These are phyloP conservation scores for Fusarium acutatum DNA, from an alignment of 2,329 filamentous ascomycete genomes.

Conservation along the genomic window DNA sequence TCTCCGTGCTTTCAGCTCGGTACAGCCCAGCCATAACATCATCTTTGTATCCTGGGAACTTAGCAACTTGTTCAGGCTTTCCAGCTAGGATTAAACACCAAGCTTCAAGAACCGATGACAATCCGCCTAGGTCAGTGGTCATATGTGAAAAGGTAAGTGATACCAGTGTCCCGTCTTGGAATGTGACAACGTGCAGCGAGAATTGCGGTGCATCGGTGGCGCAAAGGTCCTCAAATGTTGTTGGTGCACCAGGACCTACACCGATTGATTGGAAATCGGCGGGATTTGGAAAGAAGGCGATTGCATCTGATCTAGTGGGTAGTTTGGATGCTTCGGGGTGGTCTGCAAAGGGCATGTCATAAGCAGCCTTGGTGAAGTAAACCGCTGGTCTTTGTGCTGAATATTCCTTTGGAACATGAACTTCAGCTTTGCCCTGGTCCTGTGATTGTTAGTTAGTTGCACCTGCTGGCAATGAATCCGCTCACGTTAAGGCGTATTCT, in stretches of 20 bases:
- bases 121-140: not conserved
- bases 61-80: not conserved
- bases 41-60: not conserved
- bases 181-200: not conserved
- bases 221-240: not conserved
- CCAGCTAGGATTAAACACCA: not conserved
- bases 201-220: not conserved
- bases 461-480: too few species aligned
- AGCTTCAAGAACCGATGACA: not conserved
- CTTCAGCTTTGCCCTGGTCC: constrained; percentile 39
- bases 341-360: constrained; percentile 49
- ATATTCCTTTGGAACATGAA: constrained; percentile 46
- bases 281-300: not conserved
- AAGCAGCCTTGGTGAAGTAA: constrained; percentile 48
- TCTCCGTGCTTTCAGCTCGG: not conserved
- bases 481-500: constrained; percentile 22
- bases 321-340: constrained; percentile 52
- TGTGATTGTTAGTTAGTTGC: not conserved
- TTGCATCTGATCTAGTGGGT: constrained; percentile 33
- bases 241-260: not conserved
- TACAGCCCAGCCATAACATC: not conserved
- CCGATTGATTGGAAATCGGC: not conserved
- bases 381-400: constrained; percentile 49
- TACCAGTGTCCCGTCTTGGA: not conserved
- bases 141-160: not conserved